These are phyloP conservation scores for Peniophora sp. DNA, from an alignment of 1,284 basidiomycete species.

Conservation along the genomic window DNA sequence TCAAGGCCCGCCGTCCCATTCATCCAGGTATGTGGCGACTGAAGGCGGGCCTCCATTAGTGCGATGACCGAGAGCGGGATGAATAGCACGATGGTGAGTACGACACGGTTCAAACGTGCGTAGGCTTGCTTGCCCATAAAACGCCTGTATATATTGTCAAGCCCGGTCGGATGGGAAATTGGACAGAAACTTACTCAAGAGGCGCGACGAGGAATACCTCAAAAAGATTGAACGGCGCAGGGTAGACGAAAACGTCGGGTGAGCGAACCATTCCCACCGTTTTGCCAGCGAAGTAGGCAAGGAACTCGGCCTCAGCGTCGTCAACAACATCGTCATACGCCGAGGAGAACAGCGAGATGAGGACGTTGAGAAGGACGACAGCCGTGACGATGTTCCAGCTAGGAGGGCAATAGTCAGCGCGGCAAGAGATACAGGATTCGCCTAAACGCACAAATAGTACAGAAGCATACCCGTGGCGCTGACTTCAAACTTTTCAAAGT, in stretches of 20 bases:
- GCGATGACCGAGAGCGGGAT: slow-evolving; percentile 71
- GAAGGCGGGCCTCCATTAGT: slow-evolving; percentile 61
- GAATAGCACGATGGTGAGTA: slow-evolving; percentile 79
- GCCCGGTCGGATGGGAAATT: not conserved
- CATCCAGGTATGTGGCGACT: slow-evolving; percentile 51
- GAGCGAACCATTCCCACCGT: slow-evolving; percentile 79
- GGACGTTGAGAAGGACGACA: slow-evolving; percentile 88
- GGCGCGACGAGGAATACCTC: slow-evolving; percentile 79
- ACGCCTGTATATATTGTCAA: not conserved
- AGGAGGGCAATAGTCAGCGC: slow-evolving; percentile 4
- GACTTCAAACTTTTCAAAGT: slow-evolving; percentile 60
- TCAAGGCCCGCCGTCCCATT: slow-evolving; percentile 65
- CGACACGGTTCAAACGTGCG: slow-evolving; percentile 59
- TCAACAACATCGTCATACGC: slow-evolving; percentile 77
- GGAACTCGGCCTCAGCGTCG: slow-evolving; percentile 69
- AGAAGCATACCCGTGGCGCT: slow-evolving; percentile 68
- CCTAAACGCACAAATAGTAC: slow-evolving; percentile 68
- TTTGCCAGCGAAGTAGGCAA: slow-evolving; percentile 86
- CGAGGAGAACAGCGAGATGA: slow-evolving; percentile 91
- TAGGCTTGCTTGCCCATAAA: not conserved
- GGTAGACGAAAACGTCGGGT: slow-evolving; percentile 70
- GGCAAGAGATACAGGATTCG: not conserved
- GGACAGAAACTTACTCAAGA: slow-evolving; percentile 79
- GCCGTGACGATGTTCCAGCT: slow-evolving; percentile 84
- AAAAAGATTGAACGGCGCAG: slow-evolving; percentile 79